Evolutionary conservation across 805 yeast species (phyloP), one percentile per base, ranked within the genome.

Genomic region (Candida koratica): DNA sequence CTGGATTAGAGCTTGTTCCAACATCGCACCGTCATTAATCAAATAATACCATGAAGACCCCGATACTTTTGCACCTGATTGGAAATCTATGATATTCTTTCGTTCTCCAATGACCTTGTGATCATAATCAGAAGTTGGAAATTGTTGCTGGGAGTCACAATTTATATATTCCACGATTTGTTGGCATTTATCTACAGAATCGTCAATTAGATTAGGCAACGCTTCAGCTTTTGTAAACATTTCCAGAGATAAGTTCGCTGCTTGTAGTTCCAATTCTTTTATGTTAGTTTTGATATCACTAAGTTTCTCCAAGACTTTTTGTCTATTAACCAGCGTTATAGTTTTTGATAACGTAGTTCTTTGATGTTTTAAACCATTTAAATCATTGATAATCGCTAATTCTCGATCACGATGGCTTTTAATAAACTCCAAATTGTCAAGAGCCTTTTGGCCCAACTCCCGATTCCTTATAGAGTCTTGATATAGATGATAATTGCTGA

Each of bases 31-130:
- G 44, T 83, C 94, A 13, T 86, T 85, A 1, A 81, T 42, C 5
- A 93, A 60, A 50, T 85, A 93, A 54, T 88, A 89, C 83, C 95
- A 88, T 2, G 95, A 85, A n/a, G 75, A 58, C 0, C 96, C 96
- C 5, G 93, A 74, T 1, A 86, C 75, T 20, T 72, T 67, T 0
- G 97, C 66, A 0, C 95, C 97, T 0, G 75, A 65, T 12, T 66
- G 62, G 35, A 93, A 73, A 40, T 93, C 93, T 17, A 87, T 60
- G 17, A 90, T 58, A 0, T 78, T 75, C 23, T 86, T 69, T n/a
- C 61, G 56, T 15, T 70, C 76, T 44, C 85, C 88, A n/a, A 93
- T 82, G 4, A 53, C 60, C 31, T 80, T 75, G 55, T 93, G 98
- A 50, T 82, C 86, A 12, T 54, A 48, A 13, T 36, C 33, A 3